Base-by-base conservation (phyloP, 2,329 filamentous ascomycete genomes). In the Paecilomyces niveus region DNA sequence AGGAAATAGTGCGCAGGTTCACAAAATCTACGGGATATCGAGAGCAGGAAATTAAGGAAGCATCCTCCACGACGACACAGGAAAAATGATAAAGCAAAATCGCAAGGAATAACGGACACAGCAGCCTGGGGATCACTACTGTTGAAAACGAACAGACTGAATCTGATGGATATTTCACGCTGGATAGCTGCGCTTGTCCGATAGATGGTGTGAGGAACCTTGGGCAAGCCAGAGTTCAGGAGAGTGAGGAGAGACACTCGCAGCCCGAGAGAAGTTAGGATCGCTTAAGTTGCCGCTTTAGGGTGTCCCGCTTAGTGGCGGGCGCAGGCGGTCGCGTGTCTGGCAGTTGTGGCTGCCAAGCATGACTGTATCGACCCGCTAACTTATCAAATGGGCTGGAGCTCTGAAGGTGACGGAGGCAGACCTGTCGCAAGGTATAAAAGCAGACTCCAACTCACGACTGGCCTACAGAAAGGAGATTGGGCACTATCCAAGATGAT, bases 271-370 rank as follows among this genome's bases (percentile, higher is more conserved):
- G 59, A 57, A 59, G 51, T 54, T 35, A 29, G 26, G 29, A 55
- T 63, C 62, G 62, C 62, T 64, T 64, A 64, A 59, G 15, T 57
- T 55, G 31, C 60, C 58, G 45, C 35, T 56, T 63, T 56, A 32
- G 53, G 54, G 3, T 22, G 4, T n/a, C 10, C 32, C 21, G 21
- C 29, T 33, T 55, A 6, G n/a, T 57, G 55, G 33, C 55, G 45
- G 51, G 39, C 51, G 54, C 61, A 45, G 58, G 61, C 39, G 62
- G 56, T 56, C 26, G 22, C 32, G 18, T 53, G 21, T 15, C 15
- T 31, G 21, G n/a, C 51, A 52, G 21, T 26, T 24, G 21, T 24
- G 21, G 50, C 21, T 52, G 26, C 18, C 21, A 52, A 52, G 49
- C 21, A 22, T 11, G 49, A 22, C 18, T 18, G 35, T 52, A 22